Conservation (phyloP, 1,139 yeast genomes). For the Magnusiomyces suaveolens region DNA sequence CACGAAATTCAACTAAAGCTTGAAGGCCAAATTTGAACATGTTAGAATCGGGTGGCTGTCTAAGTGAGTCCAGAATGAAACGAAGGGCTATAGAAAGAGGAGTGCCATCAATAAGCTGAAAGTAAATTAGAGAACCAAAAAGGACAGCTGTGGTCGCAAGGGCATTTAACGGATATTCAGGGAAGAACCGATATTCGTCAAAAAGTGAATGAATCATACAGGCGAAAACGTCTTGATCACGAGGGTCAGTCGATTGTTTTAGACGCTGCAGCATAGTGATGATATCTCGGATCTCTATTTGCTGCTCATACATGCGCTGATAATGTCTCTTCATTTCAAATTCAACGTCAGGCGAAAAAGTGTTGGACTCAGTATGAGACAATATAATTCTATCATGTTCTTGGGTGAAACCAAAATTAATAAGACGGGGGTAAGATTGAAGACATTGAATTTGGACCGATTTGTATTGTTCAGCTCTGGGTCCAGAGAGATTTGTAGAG, state of each 20-base stretch:
- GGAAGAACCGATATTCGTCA: conserved; percentile 89
- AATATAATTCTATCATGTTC: conserved; percentile 85
- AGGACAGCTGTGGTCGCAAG: conserved; percentile 90
- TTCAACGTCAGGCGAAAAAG: conserved; percentile 68
- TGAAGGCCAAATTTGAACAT: conserved; percentile 95
- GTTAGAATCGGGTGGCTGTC: conserved; percentile 82
- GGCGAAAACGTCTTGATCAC: conserved; percentile 94
- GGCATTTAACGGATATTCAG: conserved; percentile 91
- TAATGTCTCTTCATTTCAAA: conserved; percentile 87
- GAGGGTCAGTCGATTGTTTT: conserved; percentile 71
- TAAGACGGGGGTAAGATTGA: conserved; percentile 84
- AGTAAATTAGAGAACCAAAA: conserved; percentile 84
- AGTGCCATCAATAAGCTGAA: conserved; percentile 78
- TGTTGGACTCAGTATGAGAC: conserved; percentile 46
- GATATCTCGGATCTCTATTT: conserved; percentile 80
- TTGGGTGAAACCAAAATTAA: conserved; percentile 62
- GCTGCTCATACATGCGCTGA: conserved; percentile 90
- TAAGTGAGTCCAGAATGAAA: conserved; percentile 76
- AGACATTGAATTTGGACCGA: conserved; percentile 68
- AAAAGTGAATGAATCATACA: conserved; percentile 94
- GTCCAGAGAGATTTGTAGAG: conserved; percentile 33
- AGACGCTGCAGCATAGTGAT: conserved; percentile 70
- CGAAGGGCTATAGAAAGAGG: conserved; percentile 84
- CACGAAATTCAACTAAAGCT: conserved; percentile 83
- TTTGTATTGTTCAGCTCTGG: conserved; percentile 54